These are phyloP conservation scores for Paratinospora sagittata DNA, from an alignment of 164 flowering plant genomes.

Conservation along the genomic window DNA sequence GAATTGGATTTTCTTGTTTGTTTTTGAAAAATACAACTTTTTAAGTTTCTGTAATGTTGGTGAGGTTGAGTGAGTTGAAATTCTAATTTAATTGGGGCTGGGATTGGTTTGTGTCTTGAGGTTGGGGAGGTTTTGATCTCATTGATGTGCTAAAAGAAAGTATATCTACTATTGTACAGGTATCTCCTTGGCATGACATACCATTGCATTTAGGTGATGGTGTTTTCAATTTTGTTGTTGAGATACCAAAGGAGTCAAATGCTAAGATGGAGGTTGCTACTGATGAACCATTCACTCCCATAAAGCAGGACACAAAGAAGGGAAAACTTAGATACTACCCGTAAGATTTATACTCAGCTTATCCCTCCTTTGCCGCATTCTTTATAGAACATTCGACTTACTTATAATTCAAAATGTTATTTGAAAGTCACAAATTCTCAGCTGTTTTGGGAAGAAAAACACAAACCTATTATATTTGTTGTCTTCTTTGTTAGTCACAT, in stretches of 20 bases:
- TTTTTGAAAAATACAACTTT: not conserved
- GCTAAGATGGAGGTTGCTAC: constrained; percentile 99
- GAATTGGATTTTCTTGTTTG: not conserved
- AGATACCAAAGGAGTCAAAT: constrained; percentile 94
- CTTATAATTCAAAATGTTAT: not conserved
- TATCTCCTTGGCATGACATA: constrained; percentile 97
- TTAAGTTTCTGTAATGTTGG: not conserved
- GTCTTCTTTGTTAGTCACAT: too few species aligned
- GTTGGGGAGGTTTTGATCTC: not conserved
- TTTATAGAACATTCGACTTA: not conserved
- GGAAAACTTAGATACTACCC: constrained; percentile 91
- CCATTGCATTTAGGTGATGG: constrained; percentile 87
- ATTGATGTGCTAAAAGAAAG: not conserved
- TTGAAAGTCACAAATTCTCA: not conserved
- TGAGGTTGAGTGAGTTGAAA: not conserved
- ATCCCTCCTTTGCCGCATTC: not conserved
- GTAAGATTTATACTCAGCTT: constrained; percentile 34
- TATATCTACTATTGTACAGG: constrained; percentile 30
- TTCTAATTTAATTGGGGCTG: not conserved
- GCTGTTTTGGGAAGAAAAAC: not conserved
- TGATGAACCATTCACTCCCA: constrained; percentile 80
- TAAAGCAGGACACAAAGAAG: constrained; percentile 96
- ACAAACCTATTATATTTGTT: not conserved
- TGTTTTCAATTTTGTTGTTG: constrained; percentile 76
- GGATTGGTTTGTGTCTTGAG: not conserved